Base-by-base conservation (phyloP, 2,329 filamentous ascomycete genomes). In the Xylaria sp. region DNA sequence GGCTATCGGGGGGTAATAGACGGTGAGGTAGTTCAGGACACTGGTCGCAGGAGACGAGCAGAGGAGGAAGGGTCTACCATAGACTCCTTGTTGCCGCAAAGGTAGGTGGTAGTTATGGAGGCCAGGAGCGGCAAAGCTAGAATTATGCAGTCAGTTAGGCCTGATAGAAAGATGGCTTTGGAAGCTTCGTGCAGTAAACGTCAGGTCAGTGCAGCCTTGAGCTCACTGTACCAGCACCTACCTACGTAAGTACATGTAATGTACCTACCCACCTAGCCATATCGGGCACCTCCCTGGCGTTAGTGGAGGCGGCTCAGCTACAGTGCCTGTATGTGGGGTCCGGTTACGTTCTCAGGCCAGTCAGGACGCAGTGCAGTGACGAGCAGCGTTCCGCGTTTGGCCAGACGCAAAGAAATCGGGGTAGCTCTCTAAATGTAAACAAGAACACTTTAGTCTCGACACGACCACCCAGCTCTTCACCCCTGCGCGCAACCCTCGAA, bases 121-220 rank as follows among this genome's bases (percentile, higher is more conserved):
- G 15, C 21, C n/a, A 52, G 19, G 45, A 55, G 47, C 21, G 37
- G 21, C 21, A 19, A 67, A 60, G 60, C 62, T 69, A 59, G 67
- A 60, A 55, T 55, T 62, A 63, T 43, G 43, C 57, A 21, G 23
- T 47, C 55, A n/a, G 63, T 58, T 66, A 42, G 37, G 42, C 40
- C 33, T 45, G 55, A 51, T 47, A 25, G n/a, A n/a, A n/a, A n/a
- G 17, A 43, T 31, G 28, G 55, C n/a, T 19, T 49, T 33, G 31
- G 54, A 58, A 50, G 53, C 61, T 64, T 57, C 28, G 28, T 31
- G 28, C 28, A 5, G 58, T 46, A 61, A 68, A 73, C 70, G 71
- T 73, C 70, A 72, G 71, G 66, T 53, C 65, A 54, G 66, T 70
- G 71, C 61, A 73, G 71, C 71, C 70, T 73, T 67, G 61, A 61